Evolutionary conservation across 352 stramenopile genomes (phyloP), one percentile per base, ranked within the genome.

Genomic region (Phytopythium litorale): DNA sequence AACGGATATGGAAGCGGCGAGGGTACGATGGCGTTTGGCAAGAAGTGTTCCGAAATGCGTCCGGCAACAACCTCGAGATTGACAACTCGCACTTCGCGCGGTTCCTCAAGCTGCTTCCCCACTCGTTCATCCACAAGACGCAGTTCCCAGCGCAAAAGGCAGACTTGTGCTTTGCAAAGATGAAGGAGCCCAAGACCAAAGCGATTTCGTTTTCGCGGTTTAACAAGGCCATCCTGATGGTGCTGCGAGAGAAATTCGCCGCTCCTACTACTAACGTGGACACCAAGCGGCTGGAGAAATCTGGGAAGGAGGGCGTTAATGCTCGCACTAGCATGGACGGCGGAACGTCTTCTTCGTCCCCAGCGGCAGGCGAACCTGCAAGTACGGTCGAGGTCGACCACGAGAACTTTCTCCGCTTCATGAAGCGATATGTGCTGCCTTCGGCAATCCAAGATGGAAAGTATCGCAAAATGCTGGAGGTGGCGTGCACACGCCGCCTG

Each of bases 21-120:
- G 82, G 82, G 1, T 89, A 84, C 50, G 75, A 88, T 23, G 82
- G 82, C 1, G 62, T 89, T 28, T 91, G 82, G 82, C 82, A 91
- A 38, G 71, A 88, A 30, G 48, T 91, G 8, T 91, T 79, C 62
- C 75, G 72, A 16, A 70, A 80, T 48, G 71, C 77, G 6, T 71
- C 73, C 1, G 80, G 78, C 1, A 76, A 76, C 23, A 67, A 62
- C 4, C 35, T 66, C 8, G 79, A 89, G 57, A 87, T 91, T 56
- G 78, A 89, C 62, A 88, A 82, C 57, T 89, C 82, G 40, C 72
- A 74, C 56, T 89, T 89, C 23, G 64, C 75, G 1, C 71, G 80
- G 9, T 88, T 89, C 42, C 67, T 91, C 30, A 91, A 91, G 38
- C 66, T 67, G 2, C 60, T 91, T 21, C 82, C 82, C 3, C 68